These are phyloP conservation scores for Debaryomyces tyrocola DNA, from an alignment of 805 yeast species.

Conservation along the genomic window DNA sequence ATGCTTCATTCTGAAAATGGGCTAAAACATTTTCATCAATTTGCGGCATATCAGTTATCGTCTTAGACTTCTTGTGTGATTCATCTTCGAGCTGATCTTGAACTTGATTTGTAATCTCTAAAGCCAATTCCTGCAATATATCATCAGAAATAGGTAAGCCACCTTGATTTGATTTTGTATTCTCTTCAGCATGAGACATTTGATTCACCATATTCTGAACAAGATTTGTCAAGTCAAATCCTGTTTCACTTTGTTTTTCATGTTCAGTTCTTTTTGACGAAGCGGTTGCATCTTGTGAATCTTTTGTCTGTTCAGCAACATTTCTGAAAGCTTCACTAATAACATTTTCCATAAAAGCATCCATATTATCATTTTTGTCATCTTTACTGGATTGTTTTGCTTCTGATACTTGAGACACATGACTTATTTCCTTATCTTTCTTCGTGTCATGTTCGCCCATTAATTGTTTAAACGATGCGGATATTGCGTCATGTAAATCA, in stretches of 20 bases:
- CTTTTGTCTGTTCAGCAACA: conserved; percentile 11
- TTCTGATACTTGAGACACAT: background rate
- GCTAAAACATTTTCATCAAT: conserved; percentile 36
- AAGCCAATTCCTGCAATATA: conserved; percentile 27
- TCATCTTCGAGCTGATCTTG: conserved; percentile 24
- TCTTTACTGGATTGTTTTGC: background rate
- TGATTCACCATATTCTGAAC: conserved; percentile 28
- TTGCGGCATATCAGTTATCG: conserved; percentile 25
- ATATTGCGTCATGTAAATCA: conserved; percentile 17
- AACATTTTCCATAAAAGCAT: conserved; percentile 24
- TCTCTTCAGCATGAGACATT: conserved; percentile 14
- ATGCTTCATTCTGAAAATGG: conserved; percentile 36
- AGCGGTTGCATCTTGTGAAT: background rate
- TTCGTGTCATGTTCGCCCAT: background rate
- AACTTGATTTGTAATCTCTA: conserved; percentile 30
- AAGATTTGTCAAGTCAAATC: conserved; percentile 18
- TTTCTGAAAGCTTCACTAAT: conserved; percentile 28
- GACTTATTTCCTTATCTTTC: background rate
- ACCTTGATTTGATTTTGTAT: background rate
- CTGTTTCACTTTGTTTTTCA: background rate
- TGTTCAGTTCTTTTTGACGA: background rate
- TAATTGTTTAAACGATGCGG: conserved; percentile 20
- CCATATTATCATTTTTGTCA: conserved; percentile 5
- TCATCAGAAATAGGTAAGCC: conserved; percentile 17
- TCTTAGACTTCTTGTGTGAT: conserved; percentile 4